Conservation (phyloP, 2,329 filamentous ascomycete species). For the Berkeleyomyces rouxiae region DNA sequence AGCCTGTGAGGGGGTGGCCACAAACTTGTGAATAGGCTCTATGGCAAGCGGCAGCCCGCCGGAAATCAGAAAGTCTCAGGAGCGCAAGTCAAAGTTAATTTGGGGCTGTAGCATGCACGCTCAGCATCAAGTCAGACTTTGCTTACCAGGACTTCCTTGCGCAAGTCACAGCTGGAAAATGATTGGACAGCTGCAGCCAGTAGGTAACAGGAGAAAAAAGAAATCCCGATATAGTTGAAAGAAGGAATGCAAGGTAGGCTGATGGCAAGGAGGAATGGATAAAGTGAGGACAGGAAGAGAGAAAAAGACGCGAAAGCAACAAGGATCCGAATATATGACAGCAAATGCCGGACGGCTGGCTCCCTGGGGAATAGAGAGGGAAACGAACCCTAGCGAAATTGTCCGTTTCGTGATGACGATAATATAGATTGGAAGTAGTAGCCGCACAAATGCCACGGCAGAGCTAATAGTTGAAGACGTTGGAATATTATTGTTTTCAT, state of each 20-base stretch:
- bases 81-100: not conserved
- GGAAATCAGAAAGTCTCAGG: not conserved
- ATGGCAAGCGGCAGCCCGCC: not conserved
- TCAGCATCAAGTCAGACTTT: not conserved
- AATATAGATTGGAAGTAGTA: not conserved
- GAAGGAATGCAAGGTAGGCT: not conserved
- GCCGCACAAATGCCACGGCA: not conserved
- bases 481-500: not conserved
- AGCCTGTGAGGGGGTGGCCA: not conserved
- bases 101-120: not conserved
- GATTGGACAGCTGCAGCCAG: not conserved
- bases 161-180: not conserved
- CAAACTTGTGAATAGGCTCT: not conserved
- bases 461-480: not conserved
- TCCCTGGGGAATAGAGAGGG: not conserved
- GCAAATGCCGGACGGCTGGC: not conserved
- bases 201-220: not conserved
- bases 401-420: not conserved
- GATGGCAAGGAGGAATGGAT: not conserved
- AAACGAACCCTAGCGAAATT: not conserved
- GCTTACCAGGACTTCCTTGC: not conserved
- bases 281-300: not conserved
- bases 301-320: not conserved
- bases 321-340: not conserved
- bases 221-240: not conserved